Percentiles rank a stretch among this genome's conserved stretches.
These are phyloP conservation scores for Viridothelium virens DNA, from an alignment of 495 filamentous ascomycete species.

Conservation along the genomic window DNA sequence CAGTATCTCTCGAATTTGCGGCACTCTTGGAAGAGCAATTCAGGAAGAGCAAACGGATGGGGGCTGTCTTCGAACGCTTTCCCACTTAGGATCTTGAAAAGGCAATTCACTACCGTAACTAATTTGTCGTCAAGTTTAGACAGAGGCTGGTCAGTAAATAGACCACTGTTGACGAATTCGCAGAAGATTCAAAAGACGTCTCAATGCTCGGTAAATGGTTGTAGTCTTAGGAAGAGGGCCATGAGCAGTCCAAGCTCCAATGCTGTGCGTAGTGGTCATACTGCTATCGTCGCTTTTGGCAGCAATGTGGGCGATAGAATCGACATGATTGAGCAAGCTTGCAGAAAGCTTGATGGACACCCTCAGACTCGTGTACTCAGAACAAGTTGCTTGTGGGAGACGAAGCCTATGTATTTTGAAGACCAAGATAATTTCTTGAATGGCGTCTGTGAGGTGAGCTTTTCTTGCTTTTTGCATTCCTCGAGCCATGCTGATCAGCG, in stretches of 20 bases:
- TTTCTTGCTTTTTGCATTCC: neutral
- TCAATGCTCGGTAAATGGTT: neutral
- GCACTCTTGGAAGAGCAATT: too few species aligned
- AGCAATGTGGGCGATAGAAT: conserved; percentile 90
- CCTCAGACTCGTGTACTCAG: conserved; percentile 62
- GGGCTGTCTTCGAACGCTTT: too few species aligned
- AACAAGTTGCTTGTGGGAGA: conserved; percentile 90
- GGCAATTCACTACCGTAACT: neutral
- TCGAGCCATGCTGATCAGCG: neutral
- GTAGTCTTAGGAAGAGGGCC: neutral
- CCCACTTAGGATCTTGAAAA: neutral
- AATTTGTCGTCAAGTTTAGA: neutral
- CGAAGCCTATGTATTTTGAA: conserved; percentile 89
- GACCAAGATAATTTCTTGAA: conserved; percentile 87
- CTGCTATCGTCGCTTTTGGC: conserved; percentile 78
- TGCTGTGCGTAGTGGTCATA: conserved; percentile 28
- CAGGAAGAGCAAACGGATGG: too few species aligned
- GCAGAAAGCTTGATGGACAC: conserved; percentile 58
- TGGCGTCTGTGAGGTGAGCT: conserved; percentile 80
- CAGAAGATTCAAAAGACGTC: neutral
- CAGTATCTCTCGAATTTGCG: too few species aligned
- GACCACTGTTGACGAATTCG: neutral
- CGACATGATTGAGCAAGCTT: conserved; percentile 72
- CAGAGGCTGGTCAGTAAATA: neutral
- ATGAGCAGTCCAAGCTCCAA: neutral